Base-by-base conservation (phyloP, 495 filamentous ascomycete genomes). In the Monascus purpureus region DNA sequence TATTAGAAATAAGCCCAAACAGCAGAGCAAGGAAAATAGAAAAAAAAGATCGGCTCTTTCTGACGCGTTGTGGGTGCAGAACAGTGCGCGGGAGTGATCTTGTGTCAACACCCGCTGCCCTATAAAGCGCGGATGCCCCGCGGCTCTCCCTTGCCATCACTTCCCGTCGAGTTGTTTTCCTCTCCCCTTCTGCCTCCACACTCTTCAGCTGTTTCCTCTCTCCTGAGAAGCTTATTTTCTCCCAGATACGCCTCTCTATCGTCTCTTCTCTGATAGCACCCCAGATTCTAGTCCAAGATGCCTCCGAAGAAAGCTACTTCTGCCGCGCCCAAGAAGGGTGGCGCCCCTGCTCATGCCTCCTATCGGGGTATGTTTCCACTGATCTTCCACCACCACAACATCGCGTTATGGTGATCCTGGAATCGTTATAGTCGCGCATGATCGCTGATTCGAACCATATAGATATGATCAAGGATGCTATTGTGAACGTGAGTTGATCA, bases 391-490 rank as follows among this genome's bases (percentile, higher is more conserved):
- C 55, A 43, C 49, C 51, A 57, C 41, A 38, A 30, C 52, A 60
- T 69, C 65, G 62, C 63, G 60, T 52, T 34, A 41, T 39, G 32
- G 36, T 46, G 41, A 45, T 37, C 17, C 15, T 38, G 19, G 16
- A 39, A 52, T 49, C 24, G 25, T 36, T 45, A 28, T 43, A 35
- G 55, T 68, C 67, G 65, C 66, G 52, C 53, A 49, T 40, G 17
- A 46, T 33, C 63, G 50, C 62, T 69, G 59, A 72, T 63, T 55
- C 36, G n/a, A 50, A 32, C 33, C 31, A 63, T 59, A 59, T 59
- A 68, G 64, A 64, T 62, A 72, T 79, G 74, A 75, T 79, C 56
- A 73, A 70, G 55, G 73, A 76, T 58, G 74, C 74, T 33, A 77
- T 79, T 48, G 40, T 73, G 41, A 68, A 66, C 55, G 73, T 78